These are phyloP conservation scores for Tothia fuscella DNA, from an alignment of 2,329 filamentous ascomycete species.

Conservation along the genomic window DNA sequence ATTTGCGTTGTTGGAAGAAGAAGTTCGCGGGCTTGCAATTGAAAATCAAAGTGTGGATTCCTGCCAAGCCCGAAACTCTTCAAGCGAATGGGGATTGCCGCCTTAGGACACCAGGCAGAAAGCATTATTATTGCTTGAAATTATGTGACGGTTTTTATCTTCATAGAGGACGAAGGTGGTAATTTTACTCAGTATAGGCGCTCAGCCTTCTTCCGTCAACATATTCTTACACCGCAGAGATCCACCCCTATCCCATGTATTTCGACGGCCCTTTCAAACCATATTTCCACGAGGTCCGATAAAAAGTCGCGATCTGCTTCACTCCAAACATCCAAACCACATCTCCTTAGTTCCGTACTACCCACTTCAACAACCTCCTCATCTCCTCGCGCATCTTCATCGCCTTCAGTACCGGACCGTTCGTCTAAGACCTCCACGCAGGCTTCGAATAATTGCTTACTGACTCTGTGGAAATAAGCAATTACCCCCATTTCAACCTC, in stretches of 20 bases:
- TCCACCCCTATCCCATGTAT: conserved; percentile 60
- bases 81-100: no score
- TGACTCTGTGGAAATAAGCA: conserved; percentile 70
- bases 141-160: no score
- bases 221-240: conserved; percentile 58
- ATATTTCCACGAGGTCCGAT: conserved; percentile 47
- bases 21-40: background rate
- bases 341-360: conserved; percentile 52
- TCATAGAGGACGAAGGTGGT: no score
- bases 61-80: no score
- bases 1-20: background rate
- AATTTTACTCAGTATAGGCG: no score
- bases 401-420: conserved; percentile 13
- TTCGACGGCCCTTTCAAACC: conserved; percentile 52
- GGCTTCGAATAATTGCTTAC: conserved; percentile 50
- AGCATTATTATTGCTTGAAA: no score
- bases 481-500: conserved; percentile 60
- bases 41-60: no score
- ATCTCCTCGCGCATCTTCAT: conserved; percentile 31
- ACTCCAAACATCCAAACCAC: conserved; percentile 74
- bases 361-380: conserved; percentile 41
- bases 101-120: no score
- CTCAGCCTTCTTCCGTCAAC: background rate
- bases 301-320: conserved; percentile 57
- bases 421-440: conserved; percentile 50